Evolutionary conservation across 495 filamentous ascomycete species (phyloP), one percentile per base, ranked within the genome.

Genomic region (Xylaria scruposa): DNA sequence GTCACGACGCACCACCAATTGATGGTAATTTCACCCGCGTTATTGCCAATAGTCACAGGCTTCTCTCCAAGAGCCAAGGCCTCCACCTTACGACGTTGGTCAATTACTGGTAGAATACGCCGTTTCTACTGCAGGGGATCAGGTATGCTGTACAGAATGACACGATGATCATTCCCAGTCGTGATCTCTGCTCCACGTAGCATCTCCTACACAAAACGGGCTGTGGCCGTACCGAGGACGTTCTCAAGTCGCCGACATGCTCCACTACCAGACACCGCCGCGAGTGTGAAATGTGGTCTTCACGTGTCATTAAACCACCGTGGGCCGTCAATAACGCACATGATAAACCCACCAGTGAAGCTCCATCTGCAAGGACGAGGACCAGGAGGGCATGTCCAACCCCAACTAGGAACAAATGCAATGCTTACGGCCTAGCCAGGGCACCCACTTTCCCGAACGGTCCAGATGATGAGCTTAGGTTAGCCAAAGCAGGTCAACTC

Each of bases 51-150:
- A 69, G 60, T 60, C 56, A 61, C 60, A 24, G 44, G 17, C 10
- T 49, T 24, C 67, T 69, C 53, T 61, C 67, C 67, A 69, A 69
- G 67, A 60, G 67, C 67, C 67, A 69, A 69, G 67, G 40, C 53
- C 38, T 47, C 67, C 67, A 69, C 47, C 49, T 67, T 60, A 15
- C 42, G 53, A 69, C 40, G 38, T 47, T 53, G 53, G 47, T 56
- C 65, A 44, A 56, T 56, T 54, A 21, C 47, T 49, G 47, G 65
- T 26, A 69, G 8, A 26, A 69, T 49, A 61, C 67, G 26, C 56
- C 56, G 67, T 69, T 69, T 69, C 53, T 21, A 46, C 38, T 60
- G 67, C 67, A 69, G 67, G 67, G 56, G 56, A 42, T 40, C 65
- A 49, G 49, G 65, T 29, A 67, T 67, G 65, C 65, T 56, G 65